Evolutionary conservation across 2,329 filamentous ascomycete genomes (phyloP).

Genomic region (Fusarium chuoi): DNA sequence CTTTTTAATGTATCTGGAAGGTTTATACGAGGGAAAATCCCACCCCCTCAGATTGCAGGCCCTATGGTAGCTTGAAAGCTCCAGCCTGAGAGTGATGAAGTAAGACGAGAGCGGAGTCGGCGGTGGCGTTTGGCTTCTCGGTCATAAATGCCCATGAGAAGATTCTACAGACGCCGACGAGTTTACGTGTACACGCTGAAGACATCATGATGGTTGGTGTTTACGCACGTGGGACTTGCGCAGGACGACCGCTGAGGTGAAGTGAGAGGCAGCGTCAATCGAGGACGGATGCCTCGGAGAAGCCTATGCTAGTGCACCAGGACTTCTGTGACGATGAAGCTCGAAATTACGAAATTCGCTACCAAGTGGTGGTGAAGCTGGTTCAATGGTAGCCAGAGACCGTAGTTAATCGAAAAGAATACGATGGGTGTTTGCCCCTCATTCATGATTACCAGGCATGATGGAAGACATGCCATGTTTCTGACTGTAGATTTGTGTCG

Average conservation of each 20-base stretch:
- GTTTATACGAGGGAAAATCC: conserved; percentile 48
- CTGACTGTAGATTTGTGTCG: not conserved
- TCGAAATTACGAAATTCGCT: conserved; percentile 41
- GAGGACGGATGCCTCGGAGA: conserved; percentile 32
- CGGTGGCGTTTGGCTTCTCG: conserved; percentile 33
- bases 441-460: conserved; percentile 15
- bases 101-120: conserved; percentile 37
- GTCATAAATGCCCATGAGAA: conserved; percentile 29
- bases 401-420: conserved; percentile 42
- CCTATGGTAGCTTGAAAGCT: conserved; percentile 74
- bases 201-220: conserved; percentile 43
- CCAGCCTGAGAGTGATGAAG: conserved; percentile 60
- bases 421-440: conserved; percentile 35
- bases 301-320: conserved; percentile 45
- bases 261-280: conserved; percentile 33
- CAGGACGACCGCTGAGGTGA: conserved; percentile 35
- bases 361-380: conserved; percentile 44
- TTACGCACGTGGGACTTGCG: conserved; percentile 35
- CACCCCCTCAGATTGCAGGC: conserved; percentile 51
- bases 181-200: conserved; percentile 34
- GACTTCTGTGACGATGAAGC: conserved; percentile 40
- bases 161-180: conserved; percentile 33
- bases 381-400: conserved; percentile 33
- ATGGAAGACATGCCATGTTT: conserved; percentile 4
- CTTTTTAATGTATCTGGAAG: conserved; percentile 53